Conservation (phyloP, 352 stramenopile genomes). For the Aphanomyces astaci region DNA sequence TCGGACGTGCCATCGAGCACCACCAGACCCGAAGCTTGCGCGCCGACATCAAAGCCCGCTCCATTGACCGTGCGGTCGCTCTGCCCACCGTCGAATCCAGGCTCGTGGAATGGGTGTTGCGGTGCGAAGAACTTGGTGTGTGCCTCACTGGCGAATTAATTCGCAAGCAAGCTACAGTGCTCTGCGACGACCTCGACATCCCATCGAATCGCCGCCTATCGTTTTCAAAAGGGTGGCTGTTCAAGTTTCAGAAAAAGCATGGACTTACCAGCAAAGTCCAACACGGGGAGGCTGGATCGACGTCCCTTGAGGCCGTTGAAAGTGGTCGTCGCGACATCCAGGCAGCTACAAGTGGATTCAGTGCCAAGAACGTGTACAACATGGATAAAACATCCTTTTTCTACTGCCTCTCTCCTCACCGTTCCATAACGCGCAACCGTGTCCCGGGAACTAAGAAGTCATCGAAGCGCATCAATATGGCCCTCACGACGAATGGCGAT, state of each 20-base stretch:
- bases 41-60: neutral
- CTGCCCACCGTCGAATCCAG: neutral
- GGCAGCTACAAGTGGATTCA: slow-evolving; percentile 7
- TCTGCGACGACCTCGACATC: neutral
- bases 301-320: neutral
- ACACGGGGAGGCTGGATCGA: slow-evolving; percentile 20
- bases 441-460: neutral
- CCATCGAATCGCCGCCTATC: neutral
- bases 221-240: slow-evolving; percentile 20
- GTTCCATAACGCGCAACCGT: neutral
- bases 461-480: slow-evolving; percentile 1
- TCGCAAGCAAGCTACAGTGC: neutral
- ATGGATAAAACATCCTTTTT: slow-evolving; percentile 25
- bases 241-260: slow-evolving; percentile 18
- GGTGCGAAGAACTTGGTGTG: neutral
- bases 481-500: neutral
- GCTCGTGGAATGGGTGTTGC: neutral
- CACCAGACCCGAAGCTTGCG: neutral
- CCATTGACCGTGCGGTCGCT: neutral
- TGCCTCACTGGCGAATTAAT: neutral
- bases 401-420: slow-evolving; percentile 13
- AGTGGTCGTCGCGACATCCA: neutral
- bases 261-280: slow-evolving; percentile 21
- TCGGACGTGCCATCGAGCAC: neutral
- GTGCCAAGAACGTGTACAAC: slow-evolving; percentile 20